Base-by-base conservation (phyloP, 2,329 filamentous ascomycete genomes). In the Magnaporthiopsis poae region DNA sequence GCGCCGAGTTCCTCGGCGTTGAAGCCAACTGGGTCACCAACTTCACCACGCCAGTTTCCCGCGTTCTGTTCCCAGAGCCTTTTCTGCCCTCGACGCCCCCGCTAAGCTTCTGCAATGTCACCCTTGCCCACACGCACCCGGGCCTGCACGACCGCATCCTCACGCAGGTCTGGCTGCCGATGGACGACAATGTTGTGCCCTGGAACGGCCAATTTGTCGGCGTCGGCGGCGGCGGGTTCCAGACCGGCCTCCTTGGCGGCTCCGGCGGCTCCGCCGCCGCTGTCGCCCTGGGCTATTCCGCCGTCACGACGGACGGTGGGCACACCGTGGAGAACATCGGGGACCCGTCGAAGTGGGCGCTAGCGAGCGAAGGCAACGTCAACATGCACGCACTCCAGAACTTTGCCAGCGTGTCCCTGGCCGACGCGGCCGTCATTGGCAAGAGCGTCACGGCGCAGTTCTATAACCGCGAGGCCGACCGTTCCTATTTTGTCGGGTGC, bases 401-500 rank as follows among this genome's bases (percentile, higher is more conserved):
- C 65, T 67, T 73, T 11, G 71, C 56, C 5, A 71, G 68, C 1
- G 67, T 64, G 0, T 69, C 70, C 12, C 66, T 75, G 64, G 70
- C 67, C 69, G 72, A 65, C 65, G 63, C 46, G 68, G 77, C 80
- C 0, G 75, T 79, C 1, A 69, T 80, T 5, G 78, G 78, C 3
- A 84, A 83, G 70, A 61, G 75, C 29, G 69, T 84, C 21, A 76
- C 76, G 5, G 69, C 77, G 29, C 72, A 73, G 9, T 84, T 79
- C 72, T 84, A 84, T 69, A 70, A 74, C 25, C 31, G 31, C 5
- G 61, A 59, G 1, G 74, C 76, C 11, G 70, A 73, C 0, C 80
- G 80, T 70, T 80, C 75, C n/a, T 84, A 84, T 71, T 84, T 80
- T 68, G 73, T 76, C 13, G 83, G 83, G 31, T 85, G 82, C 71